Evolutionary conservation across 1,284 basidiomycete genomes (phyloP).

Genomic region (Singerocomus rubriflavus): DNA sequence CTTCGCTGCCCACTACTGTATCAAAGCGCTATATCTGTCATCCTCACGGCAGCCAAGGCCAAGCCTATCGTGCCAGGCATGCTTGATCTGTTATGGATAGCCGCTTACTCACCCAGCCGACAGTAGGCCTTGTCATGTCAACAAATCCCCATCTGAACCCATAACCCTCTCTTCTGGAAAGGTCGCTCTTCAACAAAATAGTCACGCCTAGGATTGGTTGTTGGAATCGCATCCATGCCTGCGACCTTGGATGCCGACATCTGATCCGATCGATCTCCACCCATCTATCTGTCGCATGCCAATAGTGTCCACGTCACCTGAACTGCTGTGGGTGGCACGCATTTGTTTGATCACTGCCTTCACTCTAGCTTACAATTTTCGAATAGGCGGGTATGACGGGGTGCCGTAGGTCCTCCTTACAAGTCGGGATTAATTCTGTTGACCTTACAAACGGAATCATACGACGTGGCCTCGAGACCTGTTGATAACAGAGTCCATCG

Average conservation of each 20-base stretch:
- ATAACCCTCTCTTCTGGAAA: not conserved
- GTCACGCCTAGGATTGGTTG: not conserved
- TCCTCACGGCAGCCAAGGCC: not conserved
- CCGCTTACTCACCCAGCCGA: not conserved
- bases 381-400: conserved; percentile 16
- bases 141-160: not conserved
- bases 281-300: conserved; percentile 11
- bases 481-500: not conserved
- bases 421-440: not conserved
- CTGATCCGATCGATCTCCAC: conserved; percentile 24
- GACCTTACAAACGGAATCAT: conserved; percentile 9
- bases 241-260: conserved; percentile 5
- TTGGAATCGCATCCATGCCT: not conserved
- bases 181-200: not conserved
- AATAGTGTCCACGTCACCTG: conserved; percentile 9
- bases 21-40: not conserved
- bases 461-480: conserved; percentile 15
- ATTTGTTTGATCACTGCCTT: conserved; percentile 1
- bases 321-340: not conserved
- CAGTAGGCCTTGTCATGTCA: conserved; percentile 4
- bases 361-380: conserved; percentile 1
- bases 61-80: not conserved
- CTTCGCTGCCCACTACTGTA: not conserved
- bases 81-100: conserved; percentile 3
- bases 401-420: conserved; percentile 25